Conservation (phyloP, 1,284 basidiomycete genomes). For the Microbotryum saponariae region DNA sequence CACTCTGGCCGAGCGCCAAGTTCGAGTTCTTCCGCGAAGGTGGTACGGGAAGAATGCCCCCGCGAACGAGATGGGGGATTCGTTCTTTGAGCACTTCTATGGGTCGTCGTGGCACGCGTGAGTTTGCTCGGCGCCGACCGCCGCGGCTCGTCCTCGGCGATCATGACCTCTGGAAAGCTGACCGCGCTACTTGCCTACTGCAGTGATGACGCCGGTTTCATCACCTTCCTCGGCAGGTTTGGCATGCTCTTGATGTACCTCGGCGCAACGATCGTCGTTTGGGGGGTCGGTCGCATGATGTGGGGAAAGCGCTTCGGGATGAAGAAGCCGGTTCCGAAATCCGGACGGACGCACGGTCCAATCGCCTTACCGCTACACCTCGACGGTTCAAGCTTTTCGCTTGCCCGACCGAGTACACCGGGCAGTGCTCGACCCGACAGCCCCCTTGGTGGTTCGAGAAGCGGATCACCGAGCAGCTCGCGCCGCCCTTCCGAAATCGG, state of each 20-base stretch:
- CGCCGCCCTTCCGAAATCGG: slow-evolving; percentile 6
- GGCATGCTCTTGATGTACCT: slow-evolving; percentile 79
- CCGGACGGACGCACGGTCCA: slow-evolving; percentile 11
- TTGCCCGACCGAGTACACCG: slow-evolving; percentile 9
- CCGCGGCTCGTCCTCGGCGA: too few relatives aligned
- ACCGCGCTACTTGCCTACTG: too few relatives aligned
- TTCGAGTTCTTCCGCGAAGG: slow-evolving; percentile 84
- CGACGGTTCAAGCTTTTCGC: background rate
- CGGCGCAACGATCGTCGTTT: slow-evolving; percentile 60
- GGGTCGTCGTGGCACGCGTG: slow-evolving; percentile 75
- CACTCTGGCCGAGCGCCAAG: slow-evolving; percentile 45
- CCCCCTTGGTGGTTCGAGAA: slow-evolving; percentile 4
- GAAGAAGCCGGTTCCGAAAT: slow-evolving; percentile 6
- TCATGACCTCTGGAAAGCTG: too few relatives aligned
- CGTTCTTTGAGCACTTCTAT: slow-evolving; percentile 92
- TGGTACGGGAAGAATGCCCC: slow-evolving; percentile 95
- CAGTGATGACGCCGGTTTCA: slow-evolving; percentile 88
- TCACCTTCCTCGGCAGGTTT: slow-evolving; percentile 77
- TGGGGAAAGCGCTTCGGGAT: slow-evolving; percentile 36
- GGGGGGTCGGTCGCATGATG: slow-evolving; percentile 57
- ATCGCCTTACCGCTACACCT: slow-evolving; percentile 19
- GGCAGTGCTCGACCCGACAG: slow-evolving; percentile 5
- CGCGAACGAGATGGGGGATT: slow-evolving; percentile 70
- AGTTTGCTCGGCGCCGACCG: background rate
- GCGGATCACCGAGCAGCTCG: slow-evolving; percentile 1